phyloP scores from a whole-genome alignment of 495 filamentous ascomycete genomes.

The Aspergillus diversus region DNA sequence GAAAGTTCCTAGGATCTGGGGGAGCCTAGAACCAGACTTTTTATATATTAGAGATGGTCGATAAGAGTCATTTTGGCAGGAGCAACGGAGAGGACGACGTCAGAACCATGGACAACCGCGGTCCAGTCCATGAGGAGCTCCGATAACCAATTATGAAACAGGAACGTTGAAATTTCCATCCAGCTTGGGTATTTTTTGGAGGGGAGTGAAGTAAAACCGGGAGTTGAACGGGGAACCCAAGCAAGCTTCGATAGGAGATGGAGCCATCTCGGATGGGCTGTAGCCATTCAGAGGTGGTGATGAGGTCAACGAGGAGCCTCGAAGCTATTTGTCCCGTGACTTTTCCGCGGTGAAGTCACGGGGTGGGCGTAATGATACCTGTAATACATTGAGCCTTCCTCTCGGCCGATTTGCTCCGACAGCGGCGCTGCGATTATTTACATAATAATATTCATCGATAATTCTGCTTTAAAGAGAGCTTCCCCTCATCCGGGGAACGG shows the following conservation, averaged over 20 bases:
- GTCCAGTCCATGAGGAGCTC: slow-evolving; percentile 32
- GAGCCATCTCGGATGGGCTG: background rate
- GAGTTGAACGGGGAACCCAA: slow-evolving; percentile 10
- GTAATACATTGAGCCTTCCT: slow-evolving; percentile 16
- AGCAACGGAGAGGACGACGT: slow-evolving; percentile 35
- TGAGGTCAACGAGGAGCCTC: background rate
- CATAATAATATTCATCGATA: slow-evolving; percentile 6
- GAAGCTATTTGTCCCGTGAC: slow-evolving; percentile 14
- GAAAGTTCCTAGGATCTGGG: slow-evolving; percentile 8
- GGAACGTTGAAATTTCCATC: background rate
- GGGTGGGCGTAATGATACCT: background rate
- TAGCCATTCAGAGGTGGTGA: slow-evolving; percentile 10
- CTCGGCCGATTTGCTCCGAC: slow-evolving; percentile 41
- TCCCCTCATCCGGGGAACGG: slow-evolving; percentile 29
- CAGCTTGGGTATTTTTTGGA: slow-evolving; percentile 13
- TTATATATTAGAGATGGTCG: slow-evolving; percentile 21
- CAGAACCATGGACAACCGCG: slow-evolving; percentile 43
- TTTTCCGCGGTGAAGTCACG: slow-evolving; percentile 41
- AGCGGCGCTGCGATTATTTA: slow-evolving; percentile 10
- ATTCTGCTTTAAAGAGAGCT: slow-evolving; percentile 3
- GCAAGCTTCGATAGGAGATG: slow-evolving; percentile 19
- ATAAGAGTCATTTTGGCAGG: slow-evolving; percentile 31
- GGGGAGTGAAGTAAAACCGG: background rate
- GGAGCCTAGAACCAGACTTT: slow-evolving; percentile 11
- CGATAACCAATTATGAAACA: background rate